Evolutionary conservation across 2,329 filamentous ascomycete genomes (phyloP).

Genomic region (Aspergillus felis): DNA sequence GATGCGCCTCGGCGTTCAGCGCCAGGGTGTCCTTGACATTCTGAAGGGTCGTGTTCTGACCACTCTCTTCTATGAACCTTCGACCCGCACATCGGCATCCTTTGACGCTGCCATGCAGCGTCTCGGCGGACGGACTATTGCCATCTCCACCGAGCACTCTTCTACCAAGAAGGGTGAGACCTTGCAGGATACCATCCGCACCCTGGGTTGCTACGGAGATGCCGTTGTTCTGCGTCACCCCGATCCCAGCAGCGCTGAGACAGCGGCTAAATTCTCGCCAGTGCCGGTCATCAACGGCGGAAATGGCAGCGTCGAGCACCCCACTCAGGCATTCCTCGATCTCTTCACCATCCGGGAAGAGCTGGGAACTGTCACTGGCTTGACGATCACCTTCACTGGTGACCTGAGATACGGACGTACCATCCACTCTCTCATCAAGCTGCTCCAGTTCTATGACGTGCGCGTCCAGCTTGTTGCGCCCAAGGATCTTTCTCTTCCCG

Average conservation of each 20-base stretch:
- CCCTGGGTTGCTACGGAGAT: conserved; percentile 89
- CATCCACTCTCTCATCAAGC: conserved; percentile 90
- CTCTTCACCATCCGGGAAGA: conserved; percentile 98
- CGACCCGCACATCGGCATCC: conserved; percentile 88
- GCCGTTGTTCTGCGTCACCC: conserved; percentile 96
- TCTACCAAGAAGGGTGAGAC: conserved; percentile 93
- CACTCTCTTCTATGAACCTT: conserved; percentile 97
- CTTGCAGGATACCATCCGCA: conserved; percentile 88
- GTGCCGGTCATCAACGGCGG: conserved; percentile 96
- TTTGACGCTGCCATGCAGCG: conserved; percentile 99
- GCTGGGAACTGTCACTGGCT: conserved; percentile 86
- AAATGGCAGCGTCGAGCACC: conserved; percentile 93
- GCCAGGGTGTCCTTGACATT: conserved; percentile 81
- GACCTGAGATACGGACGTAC: conserved; percentile 91
- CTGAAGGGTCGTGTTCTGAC: conserved; percentile 82
- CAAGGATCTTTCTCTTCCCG: conserved; percentile 70
- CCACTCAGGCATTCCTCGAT: conserved; percentile 94
- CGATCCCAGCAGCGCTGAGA: conserved; percentile 71
- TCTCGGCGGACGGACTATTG: conserved; percentile 80
- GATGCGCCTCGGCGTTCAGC: conserved; percentile 92
- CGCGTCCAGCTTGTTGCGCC: conserved; percentile 89
- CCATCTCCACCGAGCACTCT: conserved; percentile 76
- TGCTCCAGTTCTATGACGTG: conserved; percentile 94
- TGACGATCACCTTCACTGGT: conserved; percentile 94
- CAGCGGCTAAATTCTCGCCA: conserved; percentile 79